Base-by-base conservation (phyloP, 169 alveolate genomes). In the Cryptosporidium tyzzeri region DNA sequence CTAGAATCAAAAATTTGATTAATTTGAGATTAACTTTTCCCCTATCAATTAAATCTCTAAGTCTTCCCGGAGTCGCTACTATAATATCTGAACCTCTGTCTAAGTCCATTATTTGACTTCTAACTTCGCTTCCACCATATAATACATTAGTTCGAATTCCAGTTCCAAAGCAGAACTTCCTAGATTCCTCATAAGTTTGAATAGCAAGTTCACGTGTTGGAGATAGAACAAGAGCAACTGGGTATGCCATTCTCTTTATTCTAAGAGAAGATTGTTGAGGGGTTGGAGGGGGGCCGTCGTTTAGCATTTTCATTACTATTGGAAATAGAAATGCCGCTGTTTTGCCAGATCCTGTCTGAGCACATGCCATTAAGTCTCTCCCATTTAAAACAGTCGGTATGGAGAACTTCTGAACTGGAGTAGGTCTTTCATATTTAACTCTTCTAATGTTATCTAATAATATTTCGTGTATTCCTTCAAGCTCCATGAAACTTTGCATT, bases 311-410 rank as follows among this genome's bases (percentile, higher is more conserved):
- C 61, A 96, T 97, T 58, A 98, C 95, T 29, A 97, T 95, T 0
- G 99, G 99, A 26, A 97, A 91, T 67, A 98, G 86, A 93, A 97
- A 98, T 7, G 99, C 99, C 5, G 98, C 99, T 5, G 99, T 98
- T 91, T 98, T 98, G 0, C 99, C 99, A 31, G 99, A 95, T 6
- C 99, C 99, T 29, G 99, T 98, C 75, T 97, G 98, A 1, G 99
- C 99, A 87, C 98, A 96, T 3, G 99, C 99, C 94, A 97, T 95
- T 74, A 98, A 89, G 89, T 98, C 99, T 71, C 97, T 93, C 50
- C 97, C 97, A 18, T 95, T 92, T 71, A 97, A 85, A 1, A 97
- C 93, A 62, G 96, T 94, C 18, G 99, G 99, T 59, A 98, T 97
- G 33, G 98, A 93, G 89, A 97, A 96, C 91, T 96, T 96, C 95